Evolutionary conservation across 2,329 filamentous ascomycete genomes (phyloP).

Genomic region (Fusarium guadeloupense): DNA sequence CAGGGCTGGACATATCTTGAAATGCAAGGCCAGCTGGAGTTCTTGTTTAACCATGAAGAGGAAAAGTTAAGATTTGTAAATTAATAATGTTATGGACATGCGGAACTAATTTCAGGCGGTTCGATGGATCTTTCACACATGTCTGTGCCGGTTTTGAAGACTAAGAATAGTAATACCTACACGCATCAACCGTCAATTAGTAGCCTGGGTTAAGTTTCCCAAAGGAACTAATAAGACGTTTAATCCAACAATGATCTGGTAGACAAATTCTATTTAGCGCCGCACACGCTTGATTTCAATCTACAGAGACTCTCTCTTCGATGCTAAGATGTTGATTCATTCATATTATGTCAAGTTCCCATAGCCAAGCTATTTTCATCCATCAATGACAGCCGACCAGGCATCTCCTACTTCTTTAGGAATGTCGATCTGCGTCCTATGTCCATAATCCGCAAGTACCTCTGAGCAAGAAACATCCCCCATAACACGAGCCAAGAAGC

Average conservation of each 20-base stretch:
- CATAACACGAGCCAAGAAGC: constrained; percentile 14
- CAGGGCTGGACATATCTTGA: constrained; percentile 21
- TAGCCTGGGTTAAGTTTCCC: too few relatives aligned
- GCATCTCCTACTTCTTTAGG: constrained; percentile 24
- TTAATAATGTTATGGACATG: neutral
- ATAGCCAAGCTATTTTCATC: neutral
- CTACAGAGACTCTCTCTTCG: too few relatives aligned
- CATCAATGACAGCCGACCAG: constrained; percentile 20
- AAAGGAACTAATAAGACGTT: too few relatives aligned
- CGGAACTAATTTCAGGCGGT: neutral
- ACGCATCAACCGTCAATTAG: neutral
- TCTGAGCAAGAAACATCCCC: accelerated
- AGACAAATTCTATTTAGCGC: too few relatives aligned
- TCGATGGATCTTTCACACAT: constrained; percentile 1
- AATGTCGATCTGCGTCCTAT: neutral
- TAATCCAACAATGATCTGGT: too few relatives aligned
- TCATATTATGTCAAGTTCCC: neutral
- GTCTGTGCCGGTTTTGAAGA: too few relatives aligned
- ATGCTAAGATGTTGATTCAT: too few relatives aligned
- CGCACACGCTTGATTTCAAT: too few relatives aligned
- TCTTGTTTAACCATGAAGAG: constrained; percentile 25
- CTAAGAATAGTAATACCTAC: too few relatives aligned
- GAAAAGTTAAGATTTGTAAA: constrained; percentile 10
- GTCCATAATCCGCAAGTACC: neutral
- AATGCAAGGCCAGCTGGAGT: constrained; percentile 21